Percentiles rank a stretch among this genome's conserved stretches.
Conservation (phyloP, 1,284 basidiomycete genomes). For the Stygiomarasmius scandens region DNA sequence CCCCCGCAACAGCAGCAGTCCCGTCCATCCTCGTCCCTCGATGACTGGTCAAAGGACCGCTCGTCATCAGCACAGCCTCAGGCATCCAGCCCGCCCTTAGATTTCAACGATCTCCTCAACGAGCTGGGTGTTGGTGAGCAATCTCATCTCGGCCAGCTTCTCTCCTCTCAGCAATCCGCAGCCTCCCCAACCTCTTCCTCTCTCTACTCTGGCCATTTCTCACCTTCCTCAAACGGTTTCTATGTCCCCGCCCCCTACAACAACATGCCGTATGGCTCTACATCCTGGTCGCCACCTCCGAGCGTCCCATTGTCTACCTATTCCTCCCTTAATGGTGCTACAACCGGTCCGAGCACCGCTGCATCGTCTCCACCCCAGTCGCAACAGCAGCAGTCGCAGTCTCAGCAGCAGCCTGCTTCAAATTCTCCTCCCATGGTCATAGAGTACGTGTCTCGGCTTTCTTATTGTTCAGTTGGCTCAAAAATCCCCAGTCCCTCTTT, state of each 20-base stretch:
- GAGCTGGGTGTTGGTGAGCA: slow-evolving; percentile 44
- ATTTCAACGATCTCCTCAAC: slow-evolving; percentile 43
- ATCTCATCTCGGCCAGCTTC: background rate
- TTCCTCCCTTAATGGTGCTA: slow-evolving; percentile 76
- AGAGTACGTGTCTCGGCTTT: slow-evolving; percentile 38
- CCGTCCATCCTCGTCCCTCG: slow-evolving; percentile 23
- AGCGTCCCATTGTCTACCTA: slow-evolving; percentile 72
- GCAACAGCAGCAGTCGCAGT: slow-evolving; percentile 29
- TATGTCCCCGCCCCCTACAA: slow-evolving; percentile 54
- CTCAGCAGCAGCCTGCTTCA: slow-evolving; percentile 20
- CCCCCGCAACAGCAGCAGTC: slow-evolving; percentile 22
- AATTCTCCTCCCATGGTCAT: slow-evolving; percentile 36
- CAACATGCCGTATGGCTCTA: slow-evolving; percentile 52
- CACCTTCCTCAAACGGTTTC: slow-evolving; percentile 39
- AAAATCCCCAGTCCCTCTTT: slow-evolving; percentile 47
- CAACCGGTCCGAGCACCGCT: slow-evolving; percentile 34
- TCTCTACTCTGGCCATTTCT: slow-evolving; percentile 36
- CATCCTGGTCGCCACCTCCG: slow-evolving; percentile 44
- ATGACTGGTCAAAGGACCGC: slow-evolving; percentile 45
- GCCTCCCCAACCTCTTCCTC: slow-evolving; percentile 42
- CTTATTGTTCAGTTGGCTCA: slow-evolving; percentile 19
- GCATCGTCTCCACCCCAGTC: slow-evolving; percentile 27
- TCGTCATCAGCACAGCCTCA: slow-evolving; percentile 21
- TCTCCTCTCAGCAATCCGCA: slow-evolving; percentile 19
- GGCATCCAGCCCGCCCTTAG: slow-evolving; percentile 27